Evolutionary conservation across 768 basidiomycete species (phyloP).

Genomic region (Tephrocybe rancida): DNA sequence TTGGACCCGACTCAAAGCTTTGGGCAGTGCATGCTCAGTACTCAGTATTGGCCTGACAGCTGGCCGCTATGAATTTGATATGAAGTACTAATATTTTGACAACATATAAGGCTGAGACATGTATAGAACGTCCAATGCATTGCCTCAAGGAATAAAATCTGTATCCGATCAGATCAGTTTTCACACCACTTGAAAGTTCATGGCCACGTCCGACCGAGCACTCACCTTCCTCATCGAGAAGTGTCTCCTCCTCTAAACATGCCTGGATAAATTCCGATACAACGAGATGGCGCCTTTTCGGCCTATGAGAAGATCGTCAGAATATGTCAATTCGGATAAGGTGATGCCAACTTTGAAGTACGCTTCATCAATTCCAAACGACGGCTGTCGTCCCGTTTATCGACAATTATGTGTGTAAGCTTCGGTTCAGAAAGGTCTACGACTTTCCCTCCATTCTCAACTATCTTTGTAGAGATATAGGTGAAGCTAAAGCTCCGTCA

Average conservation of each 20-base stretch:
- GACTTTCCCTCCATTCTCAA: slow-evolving; percentile 72
- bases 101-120: no score
- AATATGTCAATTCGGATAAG: not conserved
- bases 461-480: slow-evolving; percentile 52
- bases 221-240: slow-evolving; percentile 86
- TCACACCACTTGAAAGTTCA: not conserved
- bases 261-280: slow-evolving; percentile 77
- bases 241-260: slow-evolving; percentile 80
- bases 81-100: no score
- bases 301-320: slow-evolving; percentile 47
- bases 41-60: no score
- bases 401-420: slow-evolving; percentile 84
- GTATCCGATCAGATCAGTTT: slow-evolving; percentile 1
- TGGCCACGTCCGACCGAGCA: slow-evolving; percentile 9
- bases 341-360: slow-evolving; percentile 65
- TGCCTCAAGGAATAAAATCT: slow-evolving; percentile 30
- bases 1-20: no score
- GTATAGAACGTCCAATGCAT: no score
- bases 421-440: slow-evolving; percentile 72
- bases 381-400: slow-evolving; percentile 79
- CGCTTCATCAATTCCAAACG: slow-evolving; percentile 69
- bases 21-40: no score
- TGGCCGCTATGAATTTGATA: no score
- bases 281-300: slow-evolving; percentile 78
- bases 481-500: slow-evolving; percentile 49